These are phyloP conservation scores for Penicillium thymicola DNA, from an alignment of 2,329 filamentous ascomycete species.

Conservation along the genomic window DNA sequence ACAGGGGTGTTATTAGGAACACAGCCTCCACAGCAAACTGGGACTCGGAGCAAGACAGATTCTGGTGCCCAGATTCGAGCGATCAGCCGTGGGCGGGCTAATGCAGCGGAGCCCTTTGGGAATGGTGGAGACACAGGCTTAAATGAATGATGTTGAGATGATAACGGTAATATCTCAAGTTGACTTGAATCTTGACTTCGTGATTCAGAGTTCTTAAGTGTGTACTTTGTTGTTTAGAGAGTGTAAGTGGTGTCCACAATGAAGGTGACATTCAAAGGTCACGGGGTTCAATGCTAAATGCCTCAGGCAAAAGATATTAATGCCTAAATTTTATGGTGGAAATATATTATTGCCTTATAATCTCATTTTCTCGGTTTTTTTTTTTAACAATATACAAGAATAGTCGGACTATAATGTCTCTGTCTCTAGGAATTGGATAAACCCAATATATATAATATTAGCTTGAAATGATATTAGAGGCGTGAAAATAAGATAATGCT, in stretches of 20 bases:
- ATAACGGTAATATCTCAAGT: neutral
- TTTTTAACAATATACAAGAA: neutral
- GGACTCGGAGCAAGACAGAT: slow-evolving; percentile 21
- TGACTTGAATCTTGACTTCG: neutral
- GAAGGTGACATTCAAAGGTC: neutral
- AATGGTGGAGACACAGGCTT: slow-evolving; percentile 20
- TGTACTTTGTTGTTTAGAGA: neutral
- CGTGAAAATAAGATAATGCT: too few species aligned
- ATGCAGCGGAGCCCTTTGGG: slow-evolving; percentile 28
- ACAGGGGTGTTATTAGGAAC: slow-evolving; percentile 15
- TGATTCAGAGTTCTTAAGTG: neutral
- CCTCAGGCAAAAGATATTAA: neutral
- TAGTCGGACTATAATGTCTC: too few species aligned
- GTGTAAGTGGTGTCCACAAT: neutral
- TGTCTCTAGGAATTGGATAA: neutral
- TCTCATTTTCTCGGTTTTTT: too few species aligned
- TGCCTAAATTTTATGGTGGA: neutral
- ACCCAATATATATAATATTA: neutral
- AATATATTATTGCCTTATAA: neutral
- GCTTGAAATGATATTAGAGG: neutral
- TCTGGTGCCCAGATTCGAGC: slow-evolving; percentile 25
- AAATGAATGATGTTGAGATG: slow-evolving; percentile 8
- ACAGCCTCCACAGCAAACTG: slow-evolving; percentile 13
- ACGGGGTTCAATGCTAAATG: neutral
- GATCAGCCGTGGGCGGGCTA: slow-evolving; percentile 30